phyloP scores from a whole-genome alignment of 768 basidiomycete genomes.

The Dentipellis sp. region DNA sequence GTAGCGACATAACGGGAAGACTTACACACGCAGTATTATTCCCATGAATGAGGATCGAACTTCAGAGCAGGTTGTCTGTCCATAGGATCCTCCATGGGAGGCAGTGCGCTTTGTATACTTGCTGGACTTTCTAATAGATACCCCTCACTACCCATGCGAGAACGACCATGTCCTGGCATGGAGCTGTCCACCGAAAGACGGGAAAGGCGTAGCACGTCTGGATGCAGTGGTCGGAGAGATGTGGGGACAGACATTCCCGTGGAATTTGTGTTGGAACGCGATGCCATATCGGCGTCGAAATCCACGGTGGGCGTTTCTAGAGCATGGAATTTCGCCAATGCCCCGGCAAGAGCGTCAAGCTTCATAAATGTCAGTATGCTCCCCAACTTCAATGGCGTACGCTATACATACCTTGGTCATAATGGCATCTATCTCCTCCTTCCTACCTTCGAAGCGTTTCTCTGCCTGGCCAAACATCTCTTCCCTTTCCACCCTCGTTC shows the following conservation, averaged over 20 bases:
- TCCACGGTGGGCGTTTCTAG: slow-evolving; percentile 33
- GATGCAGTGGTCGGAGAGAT: slow-evolving; percentile 15
- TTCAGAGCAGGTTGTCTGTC: not conserved
- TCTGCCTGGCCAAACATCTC: slow-evolving; percentile 62
- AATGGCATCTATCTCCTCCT: slow-evolving; percentile 57
- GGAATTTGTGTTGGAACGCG: slow-evolving; percentile 23
- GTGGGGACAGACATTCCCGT: slow-evolving; percentile 17
- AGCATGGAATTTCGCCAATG: slow-evolving; percentile 34
- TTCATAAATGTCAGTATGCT: slow-evolving; percentile 17
- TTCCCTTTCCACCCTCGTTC: slow-evolving; percentile 40
- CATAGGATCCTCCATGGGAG: slow-evolving; percentile 4
- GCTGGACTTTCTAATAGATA: slow-evolving; percentile 23
- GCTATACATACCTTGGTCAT: slow-evolving; percentile 56
- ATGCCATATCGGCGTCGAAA: slow-evolving; percentile 15
- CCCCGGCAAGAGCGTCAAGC: slow-evolving; percentile 46
- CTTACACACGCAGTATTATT: no score
- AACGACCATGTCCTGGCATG: not conserved
- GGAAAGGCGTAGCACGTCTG: slow-evolving; percentile 12
- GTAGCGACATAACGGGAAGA: no score
- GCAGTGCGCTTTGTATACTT: slow-evolving; percentile 16
- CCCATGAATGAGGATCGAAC: no score
- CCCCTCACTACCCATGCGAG: slow-evolving; percentile 1
- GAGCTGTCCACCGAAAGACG: not conserved
- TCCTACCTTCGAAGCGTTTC: slow-evolving; percentile 60
- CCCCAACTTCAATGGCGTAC: not conserved